Evolutionary conservation across 2,329 filamentous ascomycete species (phyloP).

Genomic region (Trichoderma sp.): DNA sequence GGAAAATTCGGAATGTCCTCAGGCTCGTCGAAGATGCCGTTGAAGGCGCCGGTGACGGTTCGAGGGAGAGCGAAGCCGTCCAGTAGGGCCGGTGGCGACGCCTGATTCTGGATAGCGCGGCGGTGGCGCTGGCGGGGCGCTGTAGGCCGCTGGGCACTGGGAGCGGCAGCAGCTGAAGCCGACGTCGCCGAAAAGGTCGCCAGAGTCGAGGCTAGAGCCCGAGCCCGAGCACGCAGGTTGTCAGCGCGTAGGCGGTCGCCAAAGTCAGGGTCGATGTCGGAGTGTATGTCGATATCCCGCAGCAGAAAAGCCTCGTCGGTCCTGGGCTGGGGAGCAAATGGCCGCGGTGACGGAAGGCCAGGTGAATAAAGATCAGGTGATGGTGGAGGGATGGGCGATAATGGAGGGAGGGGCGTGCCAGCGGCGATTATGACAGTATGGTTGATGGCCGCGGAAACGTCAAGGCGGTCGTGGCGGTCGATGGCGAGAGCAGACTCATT

Average conservation of each 20-base stretch:
- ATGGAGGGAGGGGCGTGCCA: background rate
- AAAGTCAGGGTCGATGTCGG: background rate
- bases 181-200: background rate
- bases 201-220: background rate
- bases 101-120: background rate
- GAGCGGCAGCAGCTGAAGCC: background rate
- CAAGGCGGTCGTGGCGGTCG: background rate
- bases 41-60: constrained; percentile 28
- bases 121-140: background rate
- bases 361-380: background rate
- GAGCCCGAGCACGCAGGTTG: background rate
- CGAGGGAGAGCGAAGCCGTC: background rate
- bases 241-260: background rate
- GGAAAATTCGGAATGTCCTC: constrained; percentile 25
- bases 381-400: background rate
- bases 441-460: background rate
- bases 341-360: background rate
- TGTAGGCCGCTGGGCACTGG: background rate
- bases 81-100: background rate
- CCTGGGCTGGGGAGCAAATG: background rate
- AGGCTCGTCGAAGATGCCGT: constrained; percentile 38
- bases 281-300: background rate
- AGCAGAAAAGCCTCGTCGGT: background rate
- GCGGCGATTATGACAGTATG: background rate
- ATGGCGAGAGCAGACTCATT: background rate